Conservation (phyloP, 768 basidiomycete genomes). For the Hypsizygus marmoreus region DNA sequence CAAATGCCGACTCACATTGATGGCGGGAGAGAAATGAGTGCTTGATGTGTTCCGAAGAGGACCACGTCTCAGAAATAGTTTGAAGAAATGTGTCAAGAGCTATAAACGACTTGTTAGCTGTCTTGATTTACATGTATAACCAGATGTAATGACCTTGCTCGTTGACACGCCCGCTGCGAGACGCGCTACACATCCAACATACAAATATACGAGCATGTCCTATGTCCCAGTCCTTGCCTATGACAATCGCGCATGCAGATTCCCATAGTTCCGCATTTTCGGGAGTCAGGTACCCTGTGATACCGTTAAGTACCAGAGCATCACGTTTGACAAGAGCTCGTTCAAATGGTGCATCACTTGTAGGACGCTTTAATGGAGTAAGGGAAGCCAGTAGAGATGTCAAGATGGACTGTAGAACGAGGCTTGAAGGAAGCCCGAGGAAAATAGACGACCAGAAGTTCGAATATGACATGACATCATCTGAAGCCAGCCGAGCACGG, state of each 20-base stretch:
- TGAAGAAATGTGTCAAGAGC: constrained; percentile 51
- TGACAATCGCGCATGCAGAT: constrained; percentile 44
- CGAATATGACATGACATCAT: constrained; percentile 39
- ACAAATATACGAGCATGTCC: constrained; percentile 63
- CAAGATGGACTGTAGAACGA: constrained; percentile 58
- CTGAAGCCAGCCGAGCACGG: constrained; percentile 36
- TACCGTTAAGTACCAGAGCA: constrained; percentile 46
- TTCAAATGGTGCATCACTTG: constrained; percentile 29
- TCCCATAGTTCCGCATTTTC: constrained; percentile 56
- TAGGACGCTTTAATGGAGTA: constrained; percentile 25
- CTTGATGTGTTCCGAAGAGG: constrained; percentile 74
- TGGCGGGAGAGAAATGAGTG: constrained; percentile 77
- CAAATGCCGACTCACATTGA: constrained; percentile 54
- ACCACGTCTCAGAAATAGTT: constrained; percentile 66
- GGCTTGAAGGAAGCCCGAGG: constrained; percentile 47
- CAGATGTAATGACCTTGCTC: constrained; percentile 24
- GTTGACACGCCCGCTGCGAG: constrained; percentile 26
- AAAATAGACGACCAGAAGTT: constrained; percentile 51
- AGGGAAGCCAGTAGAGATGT: constrained; percentile 59
- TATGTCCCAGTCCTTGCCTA: constrained; percentile 62
- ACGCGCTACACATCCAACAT: constrained; percentile 63
- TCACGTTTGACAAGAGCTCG: constrained; percentile 55
- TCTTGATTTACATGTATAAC: background rate
- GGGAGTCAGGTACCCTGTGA: constrained; percentile 55
- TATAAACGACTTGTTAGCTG: constrained; percentile 17